These are phyloP conservation scores for Penicillium sp. DNA, from an alignment of 2,329 filamentous ascomycete species.

Conservation along the genomic window DNA sequence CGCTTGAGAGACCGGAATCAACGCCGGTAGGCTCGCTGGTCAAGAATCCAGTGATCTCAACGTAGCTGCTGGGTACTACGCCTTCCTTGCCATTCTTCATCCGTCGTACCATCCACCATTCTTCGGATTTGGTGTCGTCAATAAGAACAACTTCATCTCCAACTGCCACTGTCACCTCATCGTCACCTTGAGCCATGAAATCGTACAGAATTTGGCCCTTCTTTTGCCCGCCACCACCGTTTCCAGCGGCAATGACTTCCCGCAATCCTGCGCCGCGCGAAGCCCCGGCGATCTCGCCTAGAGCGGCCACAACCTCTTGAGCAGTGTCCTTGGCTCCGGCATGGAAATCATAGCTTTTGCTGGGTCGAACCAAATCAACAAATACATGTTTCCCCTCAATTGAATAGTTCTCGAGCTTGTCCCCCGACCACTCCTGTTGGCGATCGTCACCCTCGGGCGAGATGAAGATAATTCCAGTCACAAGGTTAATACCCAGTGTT, in stretches of 20 bases:
- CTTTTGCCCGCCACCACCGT: constrained; percentile 62
- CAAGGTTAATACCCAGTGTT: constrained; percentile 87
- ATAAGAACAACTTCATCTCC: constrained; percentile 88
- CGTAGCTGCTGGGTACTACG: constrained; percentile 92
- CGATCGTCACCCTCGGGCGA: constrained; percentile 80
- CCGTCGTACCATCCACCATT: constrained; percentile 95
- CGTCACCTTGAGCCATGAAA: constrained; percentile 92
- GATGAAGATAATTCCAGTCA: constrained; percentile 82
- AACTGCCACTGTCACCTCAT: constrained; percentile 85
- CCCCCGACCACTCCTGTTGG: constrained; percentile 86
- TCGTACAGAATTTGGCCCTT: constrained; percentile 87
- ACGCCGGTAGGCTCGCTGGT: constrained; percentile 49
- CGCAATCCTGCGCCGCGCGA: constrained; percentile 71
- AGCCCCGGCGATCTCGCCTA: constrained; percentile 84
- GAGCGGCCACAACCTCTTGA: constrained; percentile 78
- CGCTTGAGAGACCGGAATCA: constrained; percentile 58
- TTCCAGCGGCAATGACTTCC: constrained; percentile 77
- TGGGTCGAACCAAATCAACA: constrained; percentile 82
- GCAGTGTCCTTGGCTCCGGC: constrained; percentile 96
- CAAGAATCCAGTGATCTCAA: constrained; percentile 73
- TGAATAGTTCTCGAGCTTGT: constrained; percentile 94
- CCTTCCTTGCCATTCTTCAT: constrained; percentile 90
- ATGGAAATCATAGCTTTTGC: constrained; percentile 93
- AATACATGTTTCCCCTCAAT: constrained; percentile 98
- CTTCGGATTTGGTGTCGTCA: constrained; percentile 86